phyloP scores from a whole-genome alignment of 2,329 filamentous ascomycete species.

The Endothia cerciana region DNA sequence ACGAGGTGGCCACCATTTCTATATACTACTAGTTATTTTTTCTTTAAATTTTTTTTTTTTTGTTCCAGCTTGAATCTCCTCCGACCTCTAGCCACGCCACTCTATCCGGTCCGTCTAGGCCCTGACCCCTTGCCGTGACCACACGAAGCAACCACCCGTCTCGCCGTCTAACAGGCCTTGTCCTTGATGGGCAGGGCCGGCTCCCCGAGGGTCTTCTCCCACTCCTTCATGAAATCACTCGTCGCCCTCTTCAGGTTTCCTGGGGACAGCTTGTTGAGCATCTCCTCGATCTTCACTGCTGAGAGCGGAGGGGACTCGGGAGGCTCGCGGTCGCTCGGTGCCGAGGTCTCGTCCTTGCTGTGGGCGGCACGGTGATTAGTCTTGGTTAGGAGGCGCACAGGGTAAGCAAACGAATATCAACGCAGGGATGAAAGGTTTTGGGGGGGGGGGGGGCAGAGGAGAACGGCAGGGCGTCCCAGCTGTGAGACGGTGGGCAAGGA shows the following conservation, averaged over 20 bases:
- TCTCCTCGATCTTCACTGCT: constrained; percentile 54
- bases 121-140: no score
- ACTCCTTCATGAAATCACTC: constrained; percentile 86
- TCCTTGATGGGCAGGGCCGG: constrained; percentile 37
- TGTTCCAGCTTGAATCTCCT: background rate
- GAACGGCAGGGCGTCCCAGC: background rate
- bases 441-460: background rate
- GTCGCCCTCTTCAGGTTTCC: constrained; percentile 81
- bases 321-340: constrained; percentile 33
- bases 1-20: background rate
- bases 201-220: constrained; percentile 77
- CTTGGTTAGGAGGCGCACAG: constrained; percentile 27
- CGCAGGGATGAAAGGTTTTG: constrained; percentile 10
- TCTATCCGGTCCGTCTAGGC: background rate
- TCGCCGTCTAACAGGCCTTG: constrained; percentile 15
- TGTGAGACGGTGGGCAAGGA: background rate
- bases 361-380: constrained; percentile 29
- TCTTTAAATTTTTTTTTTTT: no score
- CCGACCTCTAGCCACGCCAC: background rate
- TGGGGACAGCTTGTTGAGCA: constrained; percentile 72
- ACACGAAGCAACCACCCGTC: background rate
- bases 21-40: background rate
- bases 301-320: constrained; percentile 35
- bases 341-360: constrained; percentile 27
- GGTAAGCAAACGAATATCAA: constrained; percentile 28